Evolutionary conservation across 1,284 basidiomycete species (phyloP), one percentile per base, ranked within the genome.

Genomic region (Rhodotorula sp.): DNA sequence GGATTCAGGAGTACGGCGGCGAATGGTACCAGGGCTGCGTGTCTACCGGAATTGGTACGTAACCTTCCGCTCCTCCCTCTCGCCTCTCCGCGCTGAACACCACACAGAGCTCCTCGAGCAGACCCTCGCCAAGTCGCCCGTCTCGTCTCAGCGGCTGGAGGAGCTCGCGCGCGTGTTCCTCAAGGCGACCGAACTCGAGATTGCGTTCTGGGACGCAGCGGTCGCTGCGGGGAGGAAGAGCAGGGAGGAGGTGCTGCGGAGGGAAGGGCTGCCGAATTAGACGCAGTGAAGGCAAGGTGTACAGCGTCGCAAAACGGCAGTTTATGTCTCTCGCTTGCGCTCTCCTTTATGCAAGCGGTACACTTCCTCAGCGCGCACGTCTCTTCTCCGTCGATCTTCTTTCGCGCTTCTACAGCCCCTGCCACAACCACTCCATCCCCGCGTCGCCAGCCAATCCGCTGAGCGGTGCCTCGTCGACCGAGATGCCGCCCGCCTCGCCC

Each of bases 201-300:
- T 87, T 73, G 88, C 87, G 4, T 97, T 97, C 81, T 97, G 94
- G 94, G 91, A 95, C 80, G 89, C 89, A 83, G 90, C 89, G 15
- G 84, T 92, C 37, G 66, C 19, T 0, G 74, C 74, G 0, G 44
- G 64, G 27, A 10, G 41, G 51, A 54, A 54, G 51, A 53, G 9
- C 21, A 21, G 37, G 37, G 41, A 39, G 34, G 56, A 37, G 25
- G 46, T 48, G 19, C 27, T 46, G 55, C 21, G 46, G 34, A 15
- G 15, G 21, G 56, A 57, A 29, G 32, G 37, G 22, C 29, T 66
- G 32, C 58, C 64, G 37, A 19, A 44, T 3, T 66, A 66, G 57
- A 13, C 9, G 8, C 13, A 4, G 17, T 19, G 7, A 37, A 19
- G 10, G 53, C 12, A 8, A n/a, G n/a, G n/a, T 50, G 48, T 13